Conservation (phyloP, 2,329 filamentous ascomycete species). For the Cercospora zeina region DNA sequence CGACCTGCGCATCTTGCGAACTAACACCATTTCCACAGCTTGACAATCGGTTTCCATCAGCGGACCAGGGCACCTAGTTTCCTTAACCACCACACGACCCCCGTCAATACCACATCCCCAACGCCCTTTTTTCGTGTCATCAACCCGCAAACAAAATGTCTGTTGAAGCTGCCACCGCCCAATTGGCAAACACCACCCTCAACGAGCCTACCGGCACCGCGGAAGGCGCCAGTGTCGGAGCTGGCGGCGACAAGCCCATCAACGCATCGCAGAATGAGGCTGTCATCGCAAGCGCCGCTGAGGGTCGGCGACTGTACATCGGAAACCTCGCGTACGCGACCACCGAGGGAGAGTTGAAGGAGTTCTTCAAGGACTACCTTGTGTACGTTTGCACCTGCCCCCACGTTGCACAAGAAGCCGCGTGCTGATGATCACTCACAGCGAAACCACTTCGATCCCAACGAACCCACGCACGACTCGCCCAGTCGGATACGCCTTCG, state of each 20-base stretch:
- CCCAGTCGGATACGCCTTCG: slow-evolving; percentile 97
- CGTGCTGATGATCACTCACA: slow-evolving; percentile 46
- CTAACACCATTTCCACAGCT: slow-evolving; percentile 40
- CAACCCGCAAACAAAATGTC: slow-evolving; percentile 74
- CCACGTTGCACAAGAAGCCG: background rate
- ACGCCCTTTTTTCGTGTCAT: slow-evolving; percentile 53
- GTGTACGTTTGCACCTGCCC: slow-evolving; percentile 68
- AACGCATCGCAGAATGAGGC: slow-evolving; percentile 80
- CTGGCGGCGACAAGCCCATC: slow-evolving; percentile 62
- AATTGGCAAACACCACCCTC: slow-evolving; percentile 66
- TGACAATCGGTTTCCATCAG: slow-evolving; percentile 53
- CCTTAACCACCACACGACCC: slow-evolving; percentile 45
- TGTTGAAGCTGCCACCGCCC: slow-evolving; percentile 77
- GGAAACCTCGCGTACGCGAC: slow-evolving; percentile 99
- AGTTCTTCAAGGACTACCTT: slow-evolving; percentile 99
- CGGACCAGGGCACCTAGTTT: slow-evolving; percentile 38
- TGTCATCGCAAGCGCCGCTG: slow-evolving; percentile 93
- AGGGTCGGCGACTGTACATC: slow-evolving; percentile 99
- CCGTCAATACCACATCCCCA: slow-evolving; percentile 29
- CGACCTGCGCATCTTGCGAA: slow-evolving; percentile 13
- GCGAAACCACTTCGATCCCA: slow-evolving; percentile 97
- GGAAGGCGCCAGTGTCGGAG: slow-evolving; percentile 55
- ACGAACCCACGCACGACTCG: slow-evolving; percentile 99
- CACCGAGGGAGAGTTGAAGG: slow-evolving; percentile 99
- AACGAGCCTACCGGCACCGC: slow-evolving; percentile 58